phyloP scores from a whole-genome alignment of 1,284 basidiomycete species.

The Marasmius tenuissimus region DNA sequence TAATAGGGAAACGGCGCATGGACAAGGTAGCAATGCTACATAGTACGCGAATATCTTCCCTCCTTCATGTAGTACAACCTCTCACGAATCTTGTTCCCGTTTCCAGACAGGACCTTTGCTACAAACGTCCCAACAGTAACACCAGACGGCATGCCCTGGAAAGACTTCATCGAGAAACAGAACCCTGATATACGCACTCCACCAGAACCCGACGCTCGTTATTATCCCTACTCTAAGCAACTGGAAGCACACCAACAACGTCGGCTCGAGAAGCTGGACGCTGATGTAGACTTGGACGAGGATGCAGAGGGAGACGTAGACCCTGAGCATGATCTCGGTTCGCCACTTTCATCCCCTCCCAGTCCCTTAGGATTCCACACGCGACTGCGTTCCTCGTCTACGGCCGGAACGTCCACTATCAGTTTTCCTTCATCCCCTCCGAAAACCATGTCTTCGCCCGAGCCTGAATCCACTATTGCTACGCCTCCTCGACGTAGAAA shows the following conservation, averaged over 20 bases:
- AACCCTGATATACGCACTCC: conserved; percentile 74
- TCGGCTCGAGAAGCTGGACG: conserved; percentile 3
- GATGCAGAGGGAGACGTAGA: background rate
- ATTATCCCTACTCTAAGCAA: conserved; percentile 48
- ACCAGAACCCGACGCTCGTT: conserved; percentile 47
- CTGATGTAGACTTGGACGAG: background rate
- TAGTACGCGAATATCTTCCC: conserved; percentile 54
- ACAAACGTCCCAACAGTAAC: conserved; percentile 83
- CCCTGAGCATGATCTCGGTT: background rate
- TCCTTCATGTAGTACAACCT: conserved; percentile 8
- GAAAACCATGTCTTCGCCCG: conserved; percentile 14
- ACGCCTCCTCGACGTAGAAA: conserved; percentile 7
- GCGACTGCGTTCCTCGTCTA: background rate
- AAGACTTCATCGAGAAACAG: conserved; percentile 70
- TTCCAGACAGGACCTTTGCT: conserved; percentile 78
- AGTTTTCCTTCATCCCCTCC: conserved; percentile 9
- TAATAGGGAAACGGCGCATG: conserved; percentile 85
- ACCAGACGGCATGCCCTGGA: conserved; percentile 66
- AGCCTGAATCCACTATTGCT: conserved; percentile 17
- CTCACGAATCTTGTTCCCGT: background rate
- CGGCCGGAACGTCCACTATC: background rate
- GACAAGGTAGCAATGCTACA: conserved; percentile 88
- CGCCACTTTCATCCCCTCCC: conserved; percentile 7
- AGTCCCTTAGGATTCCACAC: conserved; percentile 8
- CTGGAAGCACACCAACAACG: conserved; percentile 8